Evolutionary conservation across 2,329 filamentous ascomycete genomes (phyloP).

Genomic region (Colletotrichum sp.): DNA sequence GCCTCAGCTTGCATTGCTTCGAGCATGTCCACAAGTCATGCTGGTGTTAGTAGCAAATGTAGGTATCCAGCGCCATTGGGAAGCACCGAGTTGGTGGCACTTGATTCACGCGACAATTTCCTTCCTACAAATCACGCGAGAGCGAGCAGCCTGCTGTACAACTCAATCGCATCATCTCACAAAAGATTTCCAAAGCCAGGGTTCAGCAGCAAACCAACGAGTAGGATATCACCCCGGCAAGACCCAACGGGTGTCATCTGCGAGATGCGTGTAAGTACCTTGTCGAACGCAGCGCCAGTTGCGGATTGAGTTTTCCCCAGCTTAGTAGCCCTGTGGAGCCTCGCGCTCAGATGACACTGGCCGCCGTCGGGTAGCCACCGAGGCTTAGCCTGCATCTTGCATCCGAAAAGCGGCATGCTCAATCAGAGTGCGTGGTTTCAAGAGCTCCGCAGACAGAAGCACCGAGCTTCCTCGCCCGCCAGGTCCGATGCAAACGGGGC

Average conservation of each 20-base stretch:
- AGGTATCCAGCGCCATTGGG: neutral
- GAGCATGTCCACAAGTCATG: neutral
- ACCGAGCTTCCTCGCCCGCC: neutral
- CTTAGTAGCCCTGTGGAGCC: conserved; percentile 4
- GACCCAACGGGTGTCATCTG: neutral
- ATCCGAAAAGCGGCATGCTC: neutral
- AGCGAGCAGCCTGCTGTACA: neutral
- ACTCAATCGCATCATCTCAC: neutral
- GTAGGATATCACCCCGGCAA: neutral
- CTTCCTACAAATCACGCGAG: neutral
- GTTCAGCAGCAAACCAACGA: neutral
- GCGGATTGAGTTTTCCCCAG: conserved; percentile 12
- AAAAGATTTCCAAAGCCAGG: neutral
- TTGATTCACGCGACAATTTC: neutral
- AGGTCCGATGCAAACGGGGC: neutral
- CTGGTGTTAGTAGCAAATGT: neutral
- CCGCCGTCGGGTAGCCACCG: neutral
- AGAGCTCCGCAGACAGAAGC: neutral
- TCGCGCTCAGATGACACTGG: conserved; percentile 11
- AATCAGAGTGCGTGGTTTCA: conserved; percentile 10
- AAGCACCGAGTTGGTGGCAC: neutral
- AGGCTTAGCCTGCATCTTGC: conserved; percentile 14
- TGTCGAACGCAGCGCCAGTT: neutral
- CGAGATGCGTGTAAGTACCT: neutral
- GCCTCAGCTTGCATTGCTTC: neutral